Conservation (phyloP, 2,329 filamentous ascomycete species). For the Pseudocercospora musae region DNA sequence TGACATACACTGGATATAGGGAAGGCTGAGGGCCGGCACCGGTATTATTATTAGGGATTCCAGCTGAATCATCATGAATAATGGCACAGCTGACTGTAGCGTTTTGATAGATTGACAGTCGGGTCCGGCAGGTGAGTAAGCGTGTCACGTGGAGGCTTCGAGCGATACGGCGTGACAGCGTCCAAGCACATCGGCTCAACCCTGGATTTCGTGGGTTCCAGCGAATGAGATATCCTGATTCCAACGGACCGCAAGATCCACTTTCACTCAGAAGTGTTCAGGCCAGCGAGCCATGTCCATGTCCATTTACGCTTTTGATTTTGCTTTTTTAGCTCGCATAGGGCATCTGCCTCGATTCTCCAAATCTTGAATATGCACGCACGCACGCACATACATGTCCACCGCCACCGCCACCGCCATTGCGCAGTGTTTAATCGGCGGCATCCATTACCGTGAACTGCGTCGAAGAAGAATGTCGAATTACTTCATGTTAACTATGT, state of each 20-base stretch:
- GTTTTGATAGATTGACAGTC: neutral
- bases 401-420: neutral
- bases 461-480: too few relatives aligned
- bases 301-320: neutral
- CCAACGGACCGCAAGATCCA: too few relatives aligned
- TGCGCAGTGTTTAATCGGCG: too few relatives aligned
- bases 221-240: too few relatives aligned
- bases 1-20: neutral
- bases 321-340: neutral
- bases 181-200: too few relatives aligned
- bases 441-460: too few relatives aligned
- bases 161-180: too few relatives aligned
- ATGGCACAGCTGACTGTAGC: neutral
- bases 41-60: neutral
- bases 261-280: too few relatives aligned
- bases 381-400: too few relatives aligned
- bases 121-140: neutral
- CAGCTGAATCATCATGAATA: slow-evolving; percentile 1
- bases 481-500: too few relatives aligned
- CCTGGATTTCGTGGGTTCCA: too few relatives aligned
- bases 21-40: neutral
- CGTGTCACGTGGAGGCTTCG: neutral
- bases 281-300: too few relatives aligned
- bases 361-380: neutral
- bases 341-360: neutral